phyloP scores from a whole-genome alignment of 352 stramenopile genomes.

The Globisporangium abappressorium region DNA sequence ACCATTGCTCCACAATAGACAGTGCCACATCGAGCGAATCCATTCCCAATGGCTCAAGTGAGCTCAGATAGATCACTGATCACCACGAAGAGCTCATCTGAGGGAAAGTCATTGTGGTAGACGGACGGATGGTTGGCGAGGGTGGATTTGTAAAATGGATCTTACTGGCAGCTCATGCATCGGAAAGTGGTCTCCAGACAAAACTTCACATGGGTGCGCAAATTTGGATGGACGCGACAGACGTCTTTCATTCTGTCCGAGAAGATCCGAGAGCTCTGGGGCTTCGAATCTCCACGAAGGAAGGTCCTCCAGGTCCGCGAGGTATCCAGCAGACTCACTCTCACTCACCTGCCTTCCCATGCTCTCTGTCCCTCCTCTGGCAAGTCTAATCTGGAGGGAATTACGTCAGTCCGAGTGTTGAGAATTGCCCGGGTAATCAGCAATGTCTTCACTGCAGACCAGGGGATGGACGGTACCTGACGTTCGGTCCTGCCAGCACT shows the following conservation, averaged over 20 bases:
- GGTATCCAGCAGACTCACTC: not conserved
- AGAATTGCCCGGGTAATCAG: too few relatives aligned
- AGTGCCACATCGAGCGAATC: not conserved
- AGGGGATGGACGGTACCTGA: too few relatives aligned
- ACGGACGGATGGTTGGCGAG: not conserved
- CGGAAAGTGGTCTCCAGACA: not conserved
- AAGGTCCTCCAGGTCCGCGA: too few relatives aligned
- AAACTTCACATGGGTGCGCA: not conserved
- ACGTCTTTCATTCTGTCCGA: too few relatives aligned
- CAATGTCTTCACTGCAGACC: too few relatives aligned
- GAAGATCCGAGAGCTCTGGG: not conserved
- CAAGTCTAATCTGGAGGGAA: not conserved
- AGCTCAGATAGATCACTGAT: too few relatives aligned
- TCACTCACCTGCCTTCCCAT: not conserved
- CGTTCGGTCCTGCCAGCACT: too few relatives aligned
- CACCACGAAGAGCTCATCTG: not conserved
- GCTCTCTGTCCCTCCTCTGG: not conserved
- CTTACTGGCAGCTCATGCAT: not conserved
- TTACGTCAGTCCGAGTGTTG: not conserved
- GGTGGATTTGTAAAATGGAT: not conserved
- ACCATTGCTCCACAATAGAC: not conserved
- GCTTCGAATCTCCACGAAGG: not conserved
- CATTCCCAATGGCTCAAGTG: not conserved
- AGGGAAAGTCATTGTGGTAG: not conserved
- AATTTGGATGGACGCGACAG: not conserved